Conservation (phyloP, 1,139 yeast species). For the Hanseniaspora uvarum region DNA sequence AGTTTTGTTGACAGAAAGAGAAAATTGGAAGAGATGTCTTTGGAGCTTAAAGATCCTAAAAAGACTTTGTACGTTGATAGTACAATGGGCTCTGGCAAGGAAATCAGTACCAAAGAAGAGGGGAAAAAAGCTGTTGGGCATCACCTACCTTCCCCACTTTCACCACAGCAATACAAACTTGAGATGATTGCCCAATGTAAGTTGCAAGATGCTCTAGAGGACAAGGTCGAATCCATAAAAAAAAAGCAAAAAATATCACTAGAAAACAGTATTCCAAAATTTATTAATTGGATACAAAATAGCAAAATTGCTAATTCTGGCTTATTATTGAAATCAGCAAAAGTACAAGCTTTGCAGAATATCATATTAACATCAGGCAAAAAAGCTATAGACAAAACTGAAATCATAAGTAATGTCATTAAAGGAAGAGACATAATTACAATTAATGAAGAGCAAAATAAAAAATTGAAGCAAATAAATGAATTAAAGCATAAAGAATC, state of each 20-base stretch:
- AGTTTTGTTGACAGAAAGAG: conserved; percentile 11
- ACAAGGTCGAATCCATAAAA: background rate
- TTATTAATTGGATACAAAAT: background rate
- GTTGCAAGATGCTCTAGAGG: conserved; percentile 10
- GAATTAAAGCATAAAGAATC: background rate
- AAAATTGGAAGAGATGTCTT: conserved; percentile 4
- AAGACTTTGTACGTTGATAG: background rate
- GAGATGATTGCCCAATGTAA: conserved; percentile 14
- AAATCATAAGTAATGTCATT: background rate
- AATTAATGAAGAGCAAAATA: background rate
- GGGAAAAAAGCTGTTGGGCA: background rate
- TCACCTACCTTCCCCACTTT: conserved; percentile 10
- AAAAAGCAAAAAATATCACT: conserved; percentile 6
- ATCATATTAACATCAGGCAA: background rate
- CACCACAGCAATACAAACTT: conserved; percentile 13
- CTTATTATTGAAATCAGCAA: conserved; percentile 4
- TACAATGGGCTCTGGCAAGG: background rate
- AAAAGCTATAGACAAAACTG: background rate
- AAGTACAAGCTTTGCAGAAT: background rate
- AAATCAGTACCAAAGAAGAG: background rate
- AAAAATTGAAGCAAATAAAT: background rate
- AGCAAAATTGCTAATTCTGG: background rate
- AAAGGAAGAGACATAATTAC: background rate
- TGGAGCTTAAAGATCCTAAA: background rate
- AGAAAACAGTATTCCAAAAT: conserved; percentile 10